phyloP scores from a whole-genome alignment of 2,329 filamentous ascomycete species.

The Apiospora koreana region DNA sequence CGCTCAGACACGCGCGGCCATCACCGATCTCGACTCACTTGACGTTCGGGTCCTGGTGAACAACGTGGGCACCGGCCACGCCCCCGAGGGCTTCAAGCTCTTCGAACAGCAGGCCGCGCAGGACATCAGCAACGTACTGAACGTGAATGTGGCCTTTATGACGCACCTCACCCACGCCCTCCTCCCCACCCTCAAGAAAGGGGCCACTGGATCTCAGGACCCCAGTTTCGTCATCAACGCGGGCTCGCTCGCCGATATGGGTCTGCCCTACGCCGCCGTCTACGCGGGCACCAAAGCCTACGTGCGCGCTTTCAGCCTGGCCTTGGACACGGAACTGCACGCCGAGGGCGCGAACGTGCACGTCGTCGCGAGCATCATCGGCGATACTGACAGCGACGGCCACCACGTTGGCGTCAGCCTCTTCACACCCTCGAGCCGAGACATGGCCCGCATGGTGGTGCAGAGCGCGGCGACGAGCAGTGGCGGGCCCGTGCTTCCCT shows the following conservation, averaged over 20 bases:
- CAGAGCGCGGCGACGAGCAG: background rate
- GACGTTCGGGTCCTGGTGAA: background rate
- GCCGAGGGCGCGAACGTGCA: background rate
- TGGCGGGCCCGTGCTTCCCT: background rate
- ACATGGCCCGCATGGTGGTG: background rate
- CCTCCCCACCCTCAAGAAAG: background rate
- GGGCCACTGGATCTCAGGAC: background rate
- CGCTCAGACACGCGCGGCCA: background rate
- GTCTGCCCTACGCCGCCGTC: background rate
- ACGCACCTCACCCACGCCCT: background rate
- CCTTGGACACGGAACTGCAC: background rate
- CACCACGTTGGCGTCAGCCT: background rate
- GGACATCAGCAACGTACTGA: background rate
- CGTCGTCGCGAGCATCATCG: background rate
- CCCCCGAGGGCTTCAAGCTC: background rate
- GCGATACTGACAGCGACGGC: background rate
- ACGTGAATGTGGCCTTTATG: background rate
- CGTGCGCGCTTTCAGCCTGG: background rate
- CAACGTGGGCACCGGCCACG: slow-evolving; percentile 2
- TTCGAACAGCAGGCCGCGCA: background rate
- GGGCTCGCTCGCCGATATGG: background rate
- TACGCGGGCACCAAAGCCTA: background rate
- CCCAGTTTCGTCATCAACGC: background rate
- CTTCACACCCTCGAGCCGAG: background rate
- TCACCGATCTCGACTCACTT: background rate